phyloP scores from a whole-genome alignment of 1,284 basidiomycete genomes.

The Pseudozyma tsukubaensis region DNA sequence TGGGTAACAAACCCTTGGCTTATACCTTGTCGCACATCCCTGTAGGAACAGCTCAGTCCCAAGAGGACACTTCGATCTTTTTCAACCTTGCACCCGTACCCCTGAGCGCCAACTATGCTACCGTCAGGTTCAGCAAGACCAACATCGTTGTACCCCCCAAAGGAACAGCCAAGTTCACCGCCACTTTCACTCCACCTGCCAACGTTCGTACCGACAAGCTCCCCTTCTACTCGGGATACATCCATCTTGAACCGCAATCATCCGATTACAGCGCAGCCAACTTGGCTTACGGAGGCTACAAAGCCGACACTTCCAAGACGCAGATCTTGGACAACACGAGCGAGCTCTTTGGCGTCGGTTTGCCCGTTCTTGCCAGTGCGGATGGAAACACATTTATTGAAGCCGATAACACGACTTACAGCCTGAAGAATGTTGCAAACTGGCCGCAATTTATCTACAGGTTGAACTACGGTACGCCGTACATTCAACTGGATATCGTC shows the following conservation, averaged over 20 bases:
- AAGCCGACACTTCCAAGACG: conserved; percentile 37
- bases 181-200: conserved; percentile 70
- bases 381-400: conserved; percentile 41
- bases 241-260: conserved; percentile 70
- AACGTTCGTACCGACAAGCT: conserved; percentile 72
- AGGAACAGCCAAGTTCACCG: conserved; percentile 63
- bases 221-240: conserved; percentile 76
- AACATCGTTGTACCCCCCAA: conserved; percentile 69
- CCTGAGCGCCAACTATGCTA: conserved; percentile 71
- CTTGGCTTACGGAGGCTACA: conserved; percentile 53
- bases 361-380: conserved; percentile 41
- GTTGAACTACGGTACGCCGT: conserved; percentile 47
- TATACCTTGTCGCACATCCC: conserved; percentile 61
- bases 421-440: conserved; percentile 23
- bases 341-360: conserved; percentile 40
- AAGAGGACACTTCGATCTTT: conserved; percentile 50
- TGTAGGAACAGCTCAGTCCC: conserved; percentile 66
- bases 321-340: conserved; percentile 48
- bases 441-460: conserved; percentile 50
- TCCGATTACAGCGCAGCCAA: conserved; percentile 33
- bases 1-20: conserved; percentile 44
- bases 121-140: conserved; percentile 70
- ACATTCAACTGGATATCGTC: conserved; percentile 43
- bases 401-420: conserved; percentile 32
- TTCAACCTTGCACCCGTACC: conserved; percentile 72